Base-by-base conservation (phyloP, 2,329 filamentous ascomycete species). In the Nemania bipapillata region DNA sequence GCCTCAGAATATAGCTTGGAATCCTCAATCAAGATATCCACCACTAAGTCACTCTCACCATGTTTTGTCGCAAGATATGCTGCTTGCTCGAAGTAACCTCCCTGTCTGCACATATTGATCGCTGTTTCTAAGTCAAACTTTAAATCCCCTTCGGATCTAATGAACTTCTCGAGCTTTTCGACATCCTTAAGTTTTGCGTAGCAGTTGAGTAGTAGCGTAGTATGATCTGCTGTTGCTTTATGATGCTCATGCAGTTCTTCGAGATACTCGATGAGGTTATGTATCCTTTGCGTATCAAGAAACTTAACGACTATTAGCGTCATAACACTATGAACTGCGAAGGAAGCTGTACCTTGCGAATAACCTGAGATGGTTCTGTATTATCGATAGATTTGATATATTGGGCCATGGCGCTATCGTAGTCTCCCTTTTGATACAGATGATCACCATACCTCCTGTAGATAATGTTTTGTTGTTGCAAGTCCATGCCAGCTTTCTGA, bases 171-270 rank as follows among this genome's bases (percentile, higher is more conserved):
- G 6, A 99, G 85, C 81, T 99, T 99, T 65, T 94, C 92, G 4
- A 97, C 95, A 78, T 99, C 96, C 79, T 99, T 99, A 17, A 98
- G 83, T 78, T 99, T 99, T 0, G 96, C 96, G 78, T 99, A 99
- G 81, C 96, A 99, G 78, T 99, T 99, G 50, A 99, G 83, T 0
- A 99, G 85, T 11, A 99, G 83, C 0, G 96, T 99, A 0, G 96
- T 99, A 75, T 99, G 96, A 73, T 99, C 96, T 1, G 94, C 91
- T 1, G 95, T 97, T 0, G 96, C 96, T 77, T 91, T 95, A 76
- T 95, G 90, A 75, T 96, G 93, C 70, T 98, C 94, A 76, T 99
- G 96, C 17, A 99, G 84, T 80, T 99, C 94, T 81, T 99, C 96
- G 1, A 99, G 86, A 76, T 98, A 99, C 77, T 97, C 93, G 63